These are phyloP conservation scores for Leccinellum rugosiceps DNA, from an alignment of 768 basidiomycete species.

Conservation along the genomic window DNA sequence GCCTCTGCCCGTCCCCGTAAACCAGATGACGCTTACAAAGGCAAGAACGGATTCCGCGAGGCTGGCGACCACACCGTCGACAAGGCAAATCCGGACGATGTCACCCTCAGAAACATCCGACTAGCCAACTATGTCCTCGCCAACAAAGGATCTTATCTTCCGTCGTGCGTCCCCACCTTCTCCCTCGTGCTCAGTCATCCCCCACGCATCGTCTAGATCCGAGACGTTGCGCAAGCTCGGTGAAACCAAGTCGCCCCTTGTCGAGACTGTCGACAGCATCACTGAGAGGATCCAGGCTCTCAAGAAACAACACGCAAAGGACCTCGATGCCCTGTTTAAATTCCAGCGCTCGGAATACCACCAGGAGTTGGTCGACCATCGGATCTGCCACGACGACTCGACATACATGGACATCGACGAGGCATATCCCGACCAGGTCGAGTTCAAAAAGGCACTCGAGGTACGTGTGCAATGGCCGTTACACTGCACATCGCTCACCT, in stretches of 20 bases:
- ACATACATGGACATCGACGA: slow-evolving; percentile 29
- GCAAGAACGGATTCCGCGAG: slow-evolving; percentile 26
- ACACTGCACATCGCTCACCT: neutral
- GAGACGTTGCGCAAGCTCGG: slow-evolving; percentile 24
- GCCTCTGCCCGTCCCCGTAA: slow-evolving; percentile 5
- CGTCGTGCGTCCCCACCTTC: slow-evolving; percentile 33
- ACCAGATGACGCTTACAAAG: slow-evolving; percentile 7
- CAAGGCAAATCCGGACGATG: slow-evolving; percentile 19
- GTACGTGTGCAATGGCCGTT: neutral
- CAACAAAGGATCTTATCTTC: slow-evolving; percentile 37
- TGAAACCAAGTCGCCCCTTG: neutral
- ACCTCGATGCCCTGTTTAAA: slow-evolving; percentile 29
- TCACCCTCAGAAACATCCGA: slow-evolving; percentile 31
- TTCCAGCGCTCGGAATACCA: slow-evolving; percentile 31
- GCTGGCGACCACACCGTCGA: slow-evolving; percentile 2
- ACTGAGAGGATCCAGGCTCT: slow-evolving; percentile 29
- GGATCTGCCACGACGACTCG: slow-evolving; percentile 21
- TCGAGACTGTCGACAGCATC: slow-evolving; percentile 28
- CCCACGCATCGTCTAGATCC: slow-evolving; percentile 6
- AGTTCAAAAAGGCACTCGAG: slow-evolving; percentile 23
- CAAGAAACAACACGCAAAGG: slow-evolving; percentile 27
- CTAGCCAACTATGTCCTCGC: slow-evolving; percentile 40
- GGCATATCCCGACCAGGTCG: slow-evolving; percentile 22
- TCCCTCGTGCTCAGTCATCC: neutral
- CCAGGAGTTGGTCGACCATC: slow-evolving; percentile 34